Evolutionary conservation across 2,329 filamentous ascomycete species (phyloP), one percentile per base, ranked within the genome.

Genomic region (Alternaria postmessia): DNA sequence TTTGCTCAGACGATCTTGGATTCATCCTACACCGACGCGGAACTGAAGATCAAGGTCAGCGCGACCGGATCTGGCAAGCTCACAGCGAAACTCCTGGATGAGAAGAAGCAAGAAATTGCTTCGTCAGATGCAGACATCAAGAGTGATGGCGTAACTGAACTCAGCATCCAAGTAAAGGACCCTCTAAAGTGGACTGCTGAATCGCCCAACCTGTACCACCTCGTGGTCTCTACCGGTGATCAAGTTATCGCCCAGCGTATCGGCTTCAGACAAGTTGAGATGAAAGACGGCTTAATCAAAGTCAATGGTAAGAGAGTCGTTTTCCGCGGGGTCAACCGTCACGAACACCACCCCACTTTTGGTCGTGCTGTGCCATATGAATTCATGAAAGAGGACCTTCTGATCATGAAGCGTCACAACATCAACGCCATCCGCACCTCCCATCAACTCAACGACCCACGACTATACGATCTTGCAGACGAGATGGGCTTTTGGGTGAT

Each of bases 151-250:
- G 46, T 42, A 9, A 66, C 68, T 9, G 68, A 70, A 5, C 67
- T 80, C 41, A 67, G 73, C 7, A 66, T 88, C 1, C 73, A 81
- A 0, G 78, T 90, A 20, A 51, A 78, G 3, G 76, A 84, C n/a
- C 88, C 88, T 0, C 72, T 79, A n/a, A 87, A 89, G 63, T 91
- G 89, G 89, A 89, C 88, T 0, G 89, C 89, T 1, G 89, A 91
- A 72, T 86, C 84, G 0, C 89, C 89, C 0, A 80, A 86, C 49
- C 81, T 91, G 0, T 91, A 91, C 67, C 77, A 81, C 1, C 75
- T 89, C 2, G 76, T 83, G 7, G 77, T 88, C 2, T 75, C 80
- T 4, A 78, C 64, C 11, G 62, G 61, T 3, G 46, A 63, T 7
- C 81, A 86, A 32, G 78, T 76, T 16, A 78, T 87, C 14, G 66